Conservation (phyloP, 495 filamentous ascomycete genomes). For the Penicillium samsonianum region DNA sequence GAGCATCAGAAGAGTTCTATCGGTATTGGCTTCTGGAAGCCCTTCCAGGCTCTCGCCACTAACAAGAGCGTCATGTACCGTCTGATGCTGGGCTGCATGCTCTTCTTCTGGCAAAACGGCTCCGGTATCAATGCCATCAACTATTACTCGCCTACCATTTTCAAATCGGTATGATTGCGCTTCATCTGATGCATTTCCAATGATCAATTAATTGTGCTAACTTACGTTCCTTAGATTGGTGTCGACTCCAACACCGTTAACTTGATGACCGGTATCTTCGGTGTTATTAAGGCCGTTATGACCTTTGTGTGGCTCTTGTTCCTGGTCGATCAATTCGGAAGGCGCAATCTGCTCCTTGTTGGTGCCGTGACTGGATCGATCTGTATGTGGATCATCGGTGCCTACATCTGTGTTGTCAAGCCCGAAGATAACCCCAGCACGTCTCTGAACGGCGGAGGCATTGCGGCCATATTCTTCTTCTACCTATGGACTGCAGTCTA, state of each 20-base stretch:
- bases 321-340: constrained; percentile 69
- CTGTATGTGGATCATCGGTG: constrained; percentile 74
- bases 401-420: constrained; percentile 61
- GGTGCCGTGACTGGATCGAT: constrained; percentile 68
- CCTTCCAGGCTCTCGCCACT: constrained; percentile 57
- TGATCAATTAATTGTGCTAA: neutral
- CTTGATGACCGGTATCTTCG: constrained; percentile 53
- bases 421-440: constrained; percentile 43
- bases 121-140: constrained; percentile 70
- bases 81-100: constrained; percentile 65
- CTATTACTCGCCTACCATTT: constrained; percentile 64
- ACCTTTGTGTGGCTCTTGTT: constrained; percentile 67
- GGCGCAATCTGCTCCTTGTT: constrained; percentile 66
- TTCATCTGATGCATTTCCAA: neutral
- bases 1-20: constrained; percentile 57
- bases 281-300: constrained; percentile 54
- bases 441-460: constrained; percentile 56
- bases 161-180: constrained; percentile 36
- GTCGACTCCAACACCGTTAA: constrained; percentile 42
- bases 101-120: constrained; percentile 69
- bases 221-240: constrained; percentile 41
- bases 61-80: constrained; percentile 56
- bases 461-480: constrained; percentile 73
- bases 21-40: constrained; percentile 67
- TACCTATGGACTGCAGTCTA: constrained; percentile 78